Base-by-base conservation (phyloP, 805 yeast species). In the Grigorovia humatica region DNA sequence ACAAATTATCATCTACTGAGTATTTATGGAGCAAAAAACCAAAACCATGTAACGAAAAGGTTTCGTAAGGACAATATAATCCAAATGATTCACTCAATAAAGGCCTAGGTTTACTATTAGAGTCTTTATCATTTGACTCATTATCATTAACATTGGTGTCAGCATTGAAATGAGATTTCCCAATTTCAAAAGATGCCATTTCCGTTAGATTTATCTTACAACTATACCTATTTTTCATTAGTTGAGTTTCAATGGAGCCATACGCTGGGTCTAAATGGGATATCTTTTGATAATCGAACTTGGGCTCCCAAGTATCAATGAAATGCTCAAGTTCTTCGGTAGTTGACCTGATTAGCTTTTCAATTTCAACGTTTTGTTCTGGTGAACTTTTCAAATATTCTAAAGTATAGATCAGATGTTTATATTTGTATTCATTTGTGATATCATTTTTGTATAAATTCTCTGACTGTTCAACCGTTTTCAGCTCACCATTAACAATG, bases 31-130 rank as follows among this genome's bases (percentile, higher is more conserved):
- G 54, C 27, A 62, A 52, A 32, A 48, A 54, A 38, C 64, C 66
- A n/a, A 65, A 59, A 30, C 69, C 69, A 52, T 62, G 56, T n/a
- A 64, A 49, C 1, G 70, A 66, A 17, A 63, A 46, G 7, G 58
- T 52, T 23, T 61, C 60, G 27, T 55, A 51, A 2, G 68, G 62
- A 2, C 62, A 55, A 49, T 61, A 64, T 18, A 66, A 51, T 2
- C 68, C 68, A 48, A 58, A 60, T 12, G 56, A 32, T 18, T 58
- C 64, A 53, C 64, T 68, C 9, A 65, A 52, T 27, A 64, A 47
- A 3, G 67, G 66, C 9, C 57, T 32, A 17, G 4, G 20, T 9
- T 18, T 15, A 5, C 1, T 18, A 35, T 32, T 19, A 13, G 42
- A 4, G 9, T 12, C 18, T 11, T 43, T 13, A 9, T 32, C 17